A percentile compares a stretch with the other conserved stretches of the same genome.
These are phyloP conservation scores for Hyphopichia fennica DNA, from an alignment of 1,139 yeast species.

Conservation along the genomic window DNA sequence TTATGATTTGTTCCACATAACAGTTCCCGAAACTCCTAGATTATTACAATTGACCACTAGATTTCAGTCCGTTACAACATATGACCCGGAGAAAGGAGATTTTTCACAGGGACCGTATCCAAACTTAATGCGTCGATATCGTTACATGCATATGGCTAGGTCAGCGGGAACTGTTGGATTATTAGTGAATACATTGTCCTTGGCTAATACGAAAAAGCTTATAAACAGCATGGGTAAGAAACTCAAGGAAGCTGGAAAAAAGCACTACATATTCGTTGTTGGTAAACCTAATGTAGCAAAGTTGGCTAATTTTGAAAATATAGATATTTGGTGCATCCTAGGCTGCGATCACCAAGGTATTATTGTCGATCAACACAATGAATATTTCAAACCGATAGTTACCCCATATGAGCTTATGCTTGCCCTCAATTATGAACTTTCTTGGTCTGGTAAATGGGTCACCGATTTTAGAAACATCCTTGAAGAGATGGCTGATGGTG, in stretches of 20 bases:
- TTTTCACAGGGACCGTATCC: conserved; percentile 62
- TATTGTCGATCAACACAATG: conserved; percentile 71
- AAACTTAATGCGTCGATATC: conserved; percentile 77
- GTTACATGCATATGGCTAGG: conserved; percentile 83
- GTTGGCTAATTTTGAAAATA: conserved; percentile 87
- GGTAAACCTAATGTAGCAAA: conserved; percentile 99
- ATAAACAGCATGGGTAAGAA: conserved; percentile 59
- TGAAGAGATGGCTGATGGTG: conserved; percentile 19
- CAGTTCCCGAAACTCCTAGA: conserved; percentile 76
- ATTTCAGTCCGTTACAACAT: conserved; percentile 53
- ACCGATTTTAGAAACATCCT: conserved; percentile 68
- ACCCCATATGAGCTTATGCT: conserved; percentile 89
- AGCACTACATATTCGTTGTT: conserved; percentile 90
- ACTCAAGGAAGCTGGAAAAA: conserved; percentile 77
- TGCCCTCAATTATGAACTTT: conserved; percentile 71
- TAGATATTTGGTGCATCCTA: conserved; percentile 89
- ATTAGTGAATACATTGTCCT: conserved; percentile 82
- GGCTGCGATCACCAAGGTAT: conserved; percentile 97
- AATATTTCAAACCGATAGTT: conserved; percentile 85
- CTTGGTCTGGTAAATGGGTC: conserved; percentile 94
- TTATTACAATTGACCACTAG: conserved; percentile 72
- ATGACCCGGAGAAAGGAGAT: conserved; percentile 32
- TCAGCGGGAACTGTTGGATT: conserved; percentile 92
- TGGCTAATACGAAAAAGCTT: conserved; percentile 65
- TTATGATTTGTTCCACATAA: conserved; percentile 66